Evolutionary conservation across 208 protist genomes (phyloP).

Genomic region (Trypanosoma cruzi): DNA sequence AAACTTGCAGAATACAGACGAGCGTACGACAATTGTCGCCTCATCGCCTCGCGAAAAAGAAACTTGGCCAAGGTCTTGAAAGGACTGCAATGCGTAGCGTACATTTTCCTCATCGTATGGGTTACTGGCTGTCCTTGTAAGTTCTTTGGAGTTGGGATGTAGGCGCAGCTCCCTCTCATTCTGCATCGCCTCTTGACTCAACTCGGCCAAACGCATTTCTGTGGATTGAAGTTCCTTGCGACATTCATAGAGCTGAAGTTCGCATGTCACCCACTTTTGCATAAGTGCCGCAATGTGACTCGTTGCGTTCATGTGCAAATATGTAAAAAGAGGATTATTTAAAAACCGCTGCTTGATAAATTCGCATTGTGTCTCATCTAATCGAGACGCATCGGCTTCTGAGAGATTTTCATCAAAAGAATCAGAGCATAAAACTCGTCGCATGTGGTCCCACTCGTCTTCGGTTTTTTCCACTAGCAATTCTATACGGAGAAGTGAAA

Average conservation of each 20-base stretch:
- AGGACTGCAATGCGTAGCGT: background rate
- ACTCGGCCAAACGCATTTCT: constrained; percentile 2
- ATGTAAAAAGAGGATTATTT: constrained; percentile 21
- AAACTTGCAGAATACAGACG: constrained; percentile 32
- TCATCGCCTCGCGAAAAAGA: constrained; percentile 14
- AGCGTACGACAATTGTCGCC: constrained; percentile 11
- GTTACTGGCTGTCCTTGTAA: background rate
- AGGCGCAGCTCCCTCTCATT: background rate
- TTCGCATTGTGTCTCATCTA: constrained; percentile 19
- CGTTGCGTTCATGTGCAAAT: background rate
- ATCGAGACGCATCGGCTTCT: constrained; percentile 3
- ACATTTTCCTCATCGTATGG: constrained; percentile 8
- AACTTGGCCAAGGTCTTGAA: constrained; percentile 17
- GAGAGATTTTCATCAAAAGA: constrained; percentile 10
- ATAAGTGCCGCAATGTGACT: constrained; percentile 16
- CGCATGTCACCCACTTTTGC: constrained; percentile 28
- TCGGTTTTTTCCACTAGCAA: constrained; percentile 15
- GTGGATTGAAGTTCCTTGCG: constrained; percentile 1
- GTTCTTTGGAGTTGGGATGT: background rate
- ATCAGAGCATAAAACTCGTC: constrained; percentile 19
- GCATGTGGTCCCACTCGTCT: constrained; percentile 31
- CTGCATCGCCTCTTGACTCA: constrained; percentile 1
- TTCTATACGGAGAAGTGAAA: constrained; percentile 27
- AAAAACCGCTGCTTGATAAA: constrained; percentile 15
- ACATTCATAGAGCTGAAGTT: constrained; percentile 20